Conservation (phyloP, 768 basidiomycete genomes). For the Mycena amicta region DNA sequence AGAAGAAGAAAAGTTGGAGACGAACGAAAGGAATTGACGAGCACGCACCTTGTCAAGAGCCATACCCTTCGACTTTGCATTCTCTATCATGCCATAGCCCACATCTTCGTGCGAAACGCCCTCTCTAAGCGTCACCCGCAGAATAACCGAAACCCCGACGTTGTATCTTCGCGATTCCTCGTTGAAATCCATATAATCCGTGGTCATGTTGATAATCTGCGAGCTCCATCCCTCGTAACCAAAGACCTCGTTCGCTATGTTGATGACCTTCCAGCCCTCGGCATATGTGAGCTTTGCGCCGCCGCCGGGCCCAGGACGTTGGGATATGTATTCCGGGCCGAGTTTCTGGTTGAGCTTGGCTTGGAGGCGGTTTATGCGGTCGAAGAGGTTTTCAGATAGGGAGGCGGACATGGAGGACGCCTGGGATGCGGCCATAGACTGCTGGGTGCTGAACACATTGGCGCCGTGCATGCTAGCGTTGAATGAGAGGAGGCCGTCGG, state of each 20-base stretch:
- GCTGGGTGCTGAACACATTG: slow-evolving; percentile 27
- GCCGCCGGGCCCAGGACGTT: slow-evolving; percentile 84
- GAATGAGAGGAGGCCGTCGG: slow-evolving; percentile 64
- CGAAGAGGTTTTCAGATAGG: slow-evolving; percentile 63
- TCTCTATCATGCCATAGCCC: slow-evolving; percentile 88
- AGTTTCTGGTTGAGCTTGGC: slow-evolving; percentile 84
- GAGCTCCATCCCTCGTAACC: slow-evolving; percentile 98
- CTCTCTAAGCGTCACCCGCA: slow-evolving; percentile 85
- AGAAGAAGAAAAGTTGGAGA: slow-evolving; percentile 1
- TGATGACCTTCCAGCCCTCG: slow-evolving; percentile 98
- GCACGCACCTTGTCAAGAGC: slow-evolving; percentile 87
- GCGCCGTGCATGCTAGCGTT: slow-evolving; percentile 60
- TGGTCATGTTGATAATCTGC: slow-evolving; percentile 69
- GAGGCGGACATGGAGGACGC: slow-evolving; percentile 31
- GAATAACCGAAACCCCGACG: slow-evolving; percentile 81
- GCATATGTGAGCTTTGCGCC: slow-evolving; percentile 90
- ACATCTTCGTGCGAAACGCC: slow-evolving; percentile 93
- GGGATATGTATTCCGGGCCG: slow-evolving; percentile 92
- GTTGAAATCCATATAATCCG: slow-evolving; percentile 77
- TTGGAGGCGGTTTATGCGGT: slow-evolving; percentile 73
- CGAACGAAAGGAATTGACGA: background rate
- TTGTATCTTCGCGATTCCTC: slow-evolving; percentile 67
- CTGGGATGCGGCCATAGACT: slow-evolving; percentile 31
- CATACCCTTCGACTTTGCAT: slow-evolving; percentile 78
- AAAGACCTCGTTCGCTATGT: slow-evolving; percentile 97